Base-by-base conservation (phyloP, 1,284 basidiomycete species). In the Fomitiporia mediterranea region DNA sequence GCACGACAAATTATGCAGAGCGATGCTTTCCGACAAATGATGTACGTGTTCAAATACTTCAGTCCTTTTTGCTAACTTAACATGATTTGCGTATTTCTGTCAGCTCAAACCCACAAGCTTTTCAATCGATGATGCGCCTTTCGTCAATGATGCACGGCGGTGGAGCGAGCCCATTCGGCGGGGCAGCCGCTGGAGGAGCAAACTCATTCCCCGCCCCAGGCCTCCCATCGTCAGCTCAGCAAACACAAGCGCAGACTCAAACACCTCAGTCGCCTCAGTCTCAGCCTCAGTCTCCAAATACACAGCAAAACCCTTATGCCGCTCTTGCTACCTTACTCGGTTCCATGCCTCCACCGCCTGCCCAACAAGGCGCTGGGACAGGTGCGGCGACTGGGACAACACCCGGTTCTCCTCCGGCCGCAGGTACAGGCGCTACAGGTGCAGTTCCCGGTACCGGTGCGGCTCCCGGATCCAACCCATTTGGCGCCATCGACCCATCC, bases 91-190 rank as follows among this genome's bases (percentile, higher is more conserved):
- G 9, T 42, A 42, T 37, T 23, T n/a, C 15, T 46, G 13, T 64
- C n/a, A 88, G 86, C 49, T 82, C 89, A 5, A 87, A 91, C 68
- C 91, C 91, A 0, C 83, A 91, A 55, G 74, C 76, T n/a, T 74
- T 93, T 58, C 82, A 85, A 55, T 78, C 81, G 64, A 91, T 94
- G 86, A 77, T 94, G 66, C 87, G 86, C 65, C 90, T 93, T 87
- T 83, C 86, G 2, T 68, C 74, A 13, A 66, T 79, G 70, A 72
- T 91, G 65, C 76, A 77, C 43, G 62, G 65, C 13, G 68, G 68
- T 50, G 69, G 66, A 19, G 66, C 63, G 13, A 62, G 56, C 55
- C 63, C 64, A 40, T 58, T 62, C 30, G 64, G 67, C 23, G 66
- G 67, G 5, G 65, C 63, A 15, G 58, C 62, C 13, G 66, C 62